These are phyloP conservation scores for Boletus rex-veris DNA, from an alignment of 768 basidiomycete genomes.

Conservation along the genomic window DNA sequence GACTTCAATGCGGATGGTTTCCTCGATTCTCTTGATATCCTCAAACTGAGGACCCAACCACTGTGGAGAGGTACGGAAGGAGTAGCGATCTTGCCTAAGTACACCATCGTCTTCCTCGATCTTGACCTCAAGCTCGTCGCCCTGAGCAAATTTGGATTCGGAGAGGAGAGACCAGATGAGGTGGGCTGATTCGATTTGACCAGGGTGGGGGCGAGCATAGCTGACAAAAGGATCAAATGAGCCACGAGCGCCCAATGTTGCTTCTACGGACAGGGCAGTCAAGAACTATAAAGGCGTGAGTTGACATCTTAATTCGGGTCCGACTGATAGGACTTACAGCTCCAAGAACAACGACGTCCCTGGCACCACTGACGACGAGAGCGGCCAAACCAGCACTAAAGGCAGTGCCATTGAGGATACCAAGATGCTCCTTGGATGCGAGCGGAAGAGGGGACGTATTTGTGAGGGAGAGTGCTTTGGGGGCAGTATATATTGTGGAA, in stretches of 20 bases:
- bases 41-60: slow-evolving; percentile 86
- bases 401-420: slow-evolving; percentile 81
- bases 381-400: slow-evolving; percentile 79
- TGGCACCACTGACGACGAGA: slow-evolving; percentile 69
- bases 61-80: slow-evolving; percentile 71
- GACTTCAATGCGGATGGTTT: slow-evolving; percentile 67
- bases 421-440: slow-evolving; percentile 74
- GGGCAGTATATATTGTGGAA: slow-evolving; percentile 17
- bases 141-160: slow-evolving; percentile 64
- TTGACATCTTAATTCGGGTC: too few species aligned
- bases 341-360: slow-evolving; percentile 60
- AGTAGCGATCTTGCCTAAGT: slow-evolving; percentile 73
- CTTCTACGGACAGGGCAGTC: slow-evolving; percentile 84
- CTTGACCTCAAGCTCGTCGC: slow-evolving; percentile 68
- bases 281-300: slow-evolving; percentile 44
- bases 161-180: slow-evolving; percentile 67
- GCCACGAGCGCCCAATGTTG: slow-evolving; percentile 66
- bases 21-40: slow-evolving; percentile 64
- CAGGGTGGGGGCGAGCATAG: slow-evolving; percentile 75
- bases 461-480: slow-evolving; percentile 56
- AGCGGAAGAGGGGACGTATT: slow-evolving; percentile 62
- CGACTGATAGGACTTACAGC: slow-evolving; percentile 16
- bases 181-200: slow-evolving; percentile 75
- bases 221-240: slow-evolving; percentile 79
- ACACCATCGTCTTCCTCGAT: slow-evolving; percentile 70